phyloP scores from a whole-genome alignment of 2,329 filamentous ascomycete genomes.

The Hawksworthiomyces lignivorus region DNA sequence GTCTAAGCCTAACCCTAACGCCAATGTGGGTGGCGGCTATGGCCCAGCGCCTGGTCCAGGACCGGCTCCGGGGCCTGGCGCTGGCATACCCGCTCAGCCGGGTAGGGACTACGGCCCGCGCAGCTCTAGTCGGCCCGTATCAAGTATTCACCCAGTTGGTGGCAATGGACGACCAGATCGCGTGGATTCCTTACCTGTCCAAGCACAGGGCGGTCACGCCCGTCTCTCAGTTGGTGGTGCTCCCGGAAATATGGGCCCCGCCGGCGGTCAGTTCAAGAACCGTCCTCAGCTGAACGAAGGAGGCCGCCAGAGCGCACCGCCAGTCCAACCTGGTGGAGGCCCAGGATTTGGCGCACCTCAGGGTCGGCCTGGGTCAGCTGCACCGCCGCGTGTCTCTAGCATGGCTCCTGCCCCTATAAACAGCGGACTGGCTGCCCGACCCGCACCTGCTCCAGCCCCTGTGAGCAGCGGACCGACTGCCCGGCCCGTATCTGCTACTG shows the following conservation, averaged over 20 bases:
- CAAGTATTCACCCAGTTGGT: slow-evolving; percentile 19
- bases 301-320: slow-evolving; percentile 30
- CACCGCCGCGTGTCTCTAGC: slow-evolving; percentile 1
- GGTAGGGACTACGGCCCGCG: slow-evolving; percentile 33
- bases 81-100: slow-evolving; percentile 19
- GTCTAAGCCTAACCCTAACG: slow-evolving; percentile 25
- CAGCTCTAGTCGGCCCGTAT: slow-evolving; percentile 24
- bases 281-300: slow-evolving; percentile 8
- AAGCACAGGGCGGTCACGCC: slow-evolving; percentile 5
- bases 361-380: slow-evolving; percentile 1
- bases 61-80: slow-evolving; percentile 3
- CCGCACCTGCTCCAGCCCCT: slow-evolving; percentile 12
- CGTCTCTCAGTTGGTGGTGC: slow-evolving; percentile 1
- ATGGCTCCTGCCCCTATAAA: background rate
- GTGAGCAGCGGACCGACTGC: slow-evolving; percentile 16
- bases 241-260: slow-evolving; percentile 6
- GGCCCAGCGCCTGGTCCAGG: slow-evolving; percentile 7
- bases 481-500: slow-evolving; percentile 17
- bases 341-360: background rate
- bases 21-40: background rate
- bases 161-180: slow-evolving; percentile 22
- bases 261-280: slow-evolving; percentile 14
- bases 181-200: slow-evolving; percentile 19
- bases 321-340: slow-evolving; percentile 18
- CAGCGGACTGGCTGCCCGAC: slow-evolving; percentile 19